phyloP scores from a whole-genome alignment of 2,329 filamentous ascomycete genomes.

The Arthrocladium fulminans region DNA sequence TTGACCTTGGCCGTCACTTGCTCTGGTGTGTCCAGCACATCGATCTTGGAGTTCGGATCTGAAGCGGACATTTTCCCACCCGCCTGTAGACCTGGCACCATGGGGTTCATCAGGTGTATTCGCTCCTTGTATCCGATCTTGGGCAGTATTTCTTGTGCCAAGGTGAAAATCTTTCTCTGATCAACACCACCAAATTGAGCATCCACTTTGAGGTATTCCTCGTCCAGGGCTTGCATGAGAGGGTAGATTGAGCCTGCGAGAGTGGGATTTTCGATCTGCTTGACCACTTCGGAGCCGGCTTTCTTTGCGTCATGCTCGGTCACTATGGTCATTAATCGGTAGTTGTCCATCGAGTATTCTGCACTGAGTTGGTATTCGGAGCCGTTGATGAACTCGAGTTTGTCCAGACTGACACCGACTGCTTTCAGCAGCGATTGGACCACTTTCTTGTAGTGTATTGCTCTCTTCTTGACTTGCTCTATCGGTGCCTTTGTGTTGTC shows the following conservation, averaged over 20 bases:
- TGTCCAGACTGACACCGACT: slow-evolving; percentile 68
- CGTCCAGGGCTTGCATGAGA: slow-evolving; percentile 81
- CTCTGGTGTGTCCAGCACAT: slow-evolving; percentile 74
- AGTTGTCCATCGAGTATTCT: slow-evolving; percentile 81
- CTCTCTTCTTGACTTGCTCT: slow-evolving; percentile 73
- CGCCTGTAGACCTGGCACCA: slow-evolving; percentile 69
- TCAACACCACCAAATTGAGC: slow-evolving; percentile 79
- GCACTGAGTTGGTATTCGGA: slow-evolving; percentile 63
- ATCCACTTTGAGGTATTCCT: slow-evolving; percentile 80
- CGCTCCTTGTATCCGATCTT: slow-evolving; percentile 75
- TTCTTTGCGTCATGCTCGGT: slow-evolving; percentile 78
- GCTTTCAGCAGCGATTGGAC: slow-evolving; percentile 68
- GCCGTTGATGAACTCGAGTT: slow-evolving; percentile 75
- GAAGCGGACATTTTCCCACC: slow-evolving; percentile 60
- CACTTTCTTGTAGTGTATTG: slow-evolving; percentile 70
- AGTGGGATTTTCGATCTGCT: slow-evolving; percentile 71
- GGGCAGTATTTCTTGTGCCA: slow-evolving; percentile 75
- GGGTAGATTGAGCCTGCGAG: slow-evolving; percentile 72
- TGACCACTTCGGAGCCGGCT: slow-evolving; percentile 88
- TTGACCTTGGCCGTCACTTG: slow-evolving; percentile 71
- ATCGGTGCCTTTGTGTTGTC: slow-evolving; percentile 63
- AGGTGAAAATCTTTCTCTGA: slow-evolving; percentile 80
- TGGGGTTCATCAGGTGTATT: slow-evolving; percentile 70
- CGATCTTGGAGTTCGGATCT: slow-evolving; percentile 75
- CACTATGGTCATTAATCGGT: slow-evolving; percentile 61